Base-by-base conservation (phyloP, 805 yeast species). In the Candida alai region DNA sequence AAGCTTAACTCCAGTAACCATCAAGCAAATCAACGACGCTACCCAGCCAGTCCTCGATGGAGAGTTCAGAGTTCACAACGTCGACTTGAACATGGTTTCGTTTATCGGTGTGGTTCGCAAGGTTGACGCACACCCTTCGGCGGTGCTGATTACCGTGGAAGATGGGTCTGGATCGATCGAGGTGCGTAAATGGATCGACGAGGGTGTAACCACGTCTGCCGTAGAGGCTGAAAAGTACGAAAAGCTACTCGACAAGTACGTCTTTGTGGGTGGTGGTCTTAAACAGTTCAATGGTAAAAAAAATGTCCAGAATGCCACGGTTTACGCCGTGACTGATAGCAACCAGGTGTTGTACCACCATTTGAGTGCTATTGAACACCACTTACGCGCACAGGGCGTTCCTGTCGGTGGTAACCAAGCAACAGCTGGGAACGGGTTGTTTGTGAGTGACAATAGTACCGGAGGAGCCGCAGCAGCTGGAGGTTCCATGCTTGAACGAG, bases 151-250 rank as follows among this genome's bases (percentile, higher is more conserved):
- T 28, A 76, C 78, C 13, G 50, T 84, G n/a, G 93, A 84, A 49
- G 94, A 84, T 53, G 90, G 93, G 8, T 79, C 93, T 34, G 58
- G 87, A 0, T 66, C 71, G 3, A 64, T 79, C 5, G 80, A 78
- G 17, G 70, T 83, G 30, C 71, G 82, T 47, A 72, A 73, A 42
- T 84, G 90, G 90, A 51, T 61, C 12, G 58, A 57, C 28, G 64
- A 54, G 24, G 52, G 49, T 26, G 45, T 54, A 16, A 37, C 54
- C n/a, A 35, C 44, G 25, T 50, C 62, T 9, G 51, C 43, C 44
- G 63, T 41, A 34, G 58, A 56, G 39, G 34, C 52, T 21, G 58
- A 48, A 50, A 52, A 57, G 22, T 62, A 62, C 32, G 60, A 52
- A 33, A 57, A 56, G 19, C 47, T 59, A 39, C 60, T 73, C 19